A percentile compares a stretch with the other conserved stretches of the same genome.
Evolutionary conservation across 2,329 filamentous ascomycete species (phyloP).

Genomic region (Nemania sp.): DNA sequence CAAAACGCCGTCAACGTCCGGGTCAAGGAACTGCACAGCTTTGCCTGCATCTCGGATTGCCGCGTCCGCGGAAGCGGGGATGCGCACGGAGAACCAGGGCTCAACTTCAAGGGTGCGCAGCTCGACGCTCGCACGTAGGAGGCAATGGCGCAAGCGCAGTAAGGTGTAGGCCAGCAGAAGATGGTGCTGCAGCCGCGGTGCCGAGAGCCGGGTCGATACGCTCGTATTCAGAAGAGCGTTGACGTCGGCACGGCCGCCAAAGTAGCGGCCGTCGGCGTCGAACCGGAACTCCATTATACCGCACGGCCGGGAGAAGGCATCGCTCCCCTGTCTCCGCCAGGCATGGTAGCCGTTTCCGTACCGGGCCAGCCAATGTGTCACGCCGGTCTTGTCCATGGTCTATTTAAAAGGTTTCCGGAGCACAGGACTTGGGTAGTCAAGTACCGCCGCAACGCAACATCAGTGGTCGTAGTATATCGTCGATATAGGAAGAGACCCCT

Average conservation of each 20-base stretch:
- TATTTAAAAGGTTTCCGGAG: not conserved
- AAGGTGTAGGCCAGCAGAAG: conserved; percentile 30
- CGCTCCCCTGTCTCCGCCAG: conserved; percentile 7
- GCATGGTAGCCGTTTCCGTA: conserved; percentile 26
- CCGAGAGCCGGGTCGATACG: conserved; percentile 23
- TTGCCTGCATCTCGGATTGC: conserved; percentile 21
- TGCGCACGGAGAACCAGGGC: conserved; percentile 24
- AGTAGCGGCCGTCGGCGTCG: conserved; percentile 31
- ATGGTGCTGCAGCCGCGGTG: conserved; percentile 20
- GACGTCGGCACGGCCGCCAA: conserved; percentile 32
- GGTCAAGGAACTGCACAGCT: conserved; percentile 14
- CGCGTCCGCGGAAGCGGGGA: conserved; percentile 12
- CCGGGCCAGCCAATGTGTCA: conserved; percentile 23
- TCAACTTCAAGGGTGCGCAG: conserved; percentile 19
- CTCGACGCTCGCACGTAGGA: conserved; percentile 24
- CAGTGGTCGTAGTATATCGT: too few species aligned
- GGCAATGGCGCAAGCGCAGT: conserved; percentile 27
- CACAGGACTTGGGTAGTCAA: too few species aligned
- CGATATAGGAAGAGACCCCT: too few species aligned
- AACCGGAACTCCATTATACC: conserved; percentile 31
- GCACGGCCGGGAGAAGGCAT: conserved; percentile 17
- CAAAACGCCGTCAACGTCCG: conserved; percentile 7
- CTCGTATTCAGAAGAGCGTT: conserved; percentile 24
- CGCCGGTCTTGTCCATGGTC: conserved; percentile 9
- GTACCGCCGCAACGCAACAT: too few species aligned